phyloP scores from a whole-genome alignment of 805 yeast species.

The Barnettozyma sucrosica region DNA sequence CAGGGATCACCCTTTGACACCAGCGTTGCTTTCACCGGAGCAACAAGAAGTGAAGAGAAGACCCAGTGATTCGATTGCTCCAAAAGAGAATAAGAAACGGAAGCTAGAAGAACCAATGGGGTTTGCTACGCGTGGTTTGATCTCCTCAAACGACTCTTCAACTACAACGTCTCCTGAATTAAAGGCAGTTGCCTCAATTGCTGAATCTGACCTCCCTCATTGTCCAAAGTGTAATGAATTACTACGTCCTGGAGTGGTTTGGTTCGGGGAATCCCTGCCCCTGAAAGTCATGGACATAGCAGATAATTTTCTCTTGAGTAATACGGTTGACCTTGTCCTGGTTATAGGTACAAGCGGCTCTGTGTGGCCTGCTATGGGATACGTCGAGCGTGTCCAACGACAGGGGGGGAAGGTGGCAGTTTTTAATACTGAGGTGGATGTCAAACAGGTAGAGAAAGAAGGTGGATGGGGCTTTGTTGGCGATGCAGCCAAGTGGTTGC shows the following conservation, averaged over 20 bases:
- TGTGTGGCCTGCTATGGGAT: slow-evolving; percentile 91
- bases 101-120: slow-evolving; percentile 14
- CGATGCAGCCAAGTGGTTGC: slow-evolving; percentile 70
- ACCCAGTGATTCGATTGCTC: slow-evolving; percentile 6
- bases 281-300: slow-evolving; percentile 54
- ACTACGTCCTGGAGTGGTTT: slow-evolving; percentile 84
- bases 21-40: slow-evolving; percentile 40
- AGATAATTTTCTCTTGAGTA: slow-evolving; percentile 56
- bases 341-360: slow-evolving; percentile 84
- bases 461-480: slow-evolving; percentile 70
- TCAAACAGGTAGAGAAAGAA: slow-evolving; percentile 35
- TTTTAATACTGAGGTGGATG: slow-evolving; percentile 65
- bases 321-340: slow-evolving; percentile 61
- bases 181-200: slow-evolving; percentile 42
- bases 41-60: slow-evolving; percentile 23
- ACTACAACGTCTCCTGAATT: slow-evolving; percentile 37
- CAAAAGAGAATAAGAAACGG: slow-evolving; percentile 11
- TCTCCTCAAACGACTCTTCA: slow-evolving; percentile 9
- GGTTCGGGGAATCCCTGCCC: slow-evolving; percentile 92
- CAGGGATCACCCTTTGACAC: slow-evolving; percentile 52
- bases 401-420: slow-evolving; percentile 82
- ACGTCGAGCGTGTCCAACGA: slow-evolving; percentile 66
- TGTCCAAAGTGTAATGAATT: slow-evolving; percentile 71
- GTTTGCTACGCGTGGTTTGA: slow-evolving; percentile 2
- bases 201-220: slow-evolving; percentile 52